Percentiles rank a stretch among this genome's conserved stretches.
These are phyloP conservation scores for Pseudisothecium myosuroides DNA, from an alignment of 225 moss, liverwort and hornwort species.

Conservation along the genomic window DNA sequence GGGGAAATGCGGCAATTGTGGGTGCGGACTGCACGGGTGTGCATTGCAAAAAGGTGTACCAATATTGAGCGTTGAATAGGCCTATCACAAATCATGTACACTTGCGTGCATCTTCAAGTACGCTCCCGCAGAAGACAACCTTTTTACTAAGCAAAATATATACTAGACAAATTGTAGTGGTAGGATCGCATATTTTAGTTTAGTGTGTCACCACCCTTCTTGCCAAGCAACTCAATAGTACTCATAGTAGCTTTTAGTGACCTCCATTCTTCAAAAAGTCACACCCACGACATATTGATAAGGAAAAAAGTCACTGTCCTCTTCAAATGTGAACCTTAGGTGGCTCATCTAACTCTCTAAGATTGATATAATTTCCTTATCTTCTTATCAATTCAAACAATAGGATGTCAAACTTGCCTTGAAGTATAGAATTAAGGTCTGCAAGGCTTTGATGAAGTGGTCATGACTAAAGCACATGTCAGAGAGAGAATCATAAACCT, in stretches of 20 bases:
- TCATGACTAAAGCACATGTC: background rate
- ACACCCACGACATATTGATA: rapidly evolving
- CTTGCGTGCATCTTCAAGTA: background rate
- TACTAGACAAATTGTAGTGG: background rate
- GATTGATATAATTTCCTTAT: background rate
- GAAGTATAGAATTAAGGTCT: background rate
- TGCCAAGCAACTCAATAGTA: background rate
- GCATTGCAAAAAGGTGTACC: rapidly evolving
- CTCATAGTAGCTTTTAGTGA: rapidly evolving
- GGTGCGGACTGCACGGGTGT: background rate
- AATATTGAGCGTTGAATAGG: background rate
- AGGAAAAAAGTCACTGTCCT: background rate
- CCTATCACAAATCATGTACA: rapidly evolving
- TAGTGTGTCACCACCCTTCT: rapidly evolving
- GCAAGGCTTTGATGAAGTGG: background rate
- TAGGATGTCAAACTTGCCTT: background rate
- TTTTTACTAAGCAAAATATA: background rate
- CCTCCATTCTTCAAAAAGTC: background rate
- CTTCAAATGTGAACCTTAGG: background rate
- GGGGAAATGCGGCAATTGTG: background rate
- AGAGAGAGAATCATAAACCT: background rate
- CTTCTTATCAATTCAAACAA: background rate
- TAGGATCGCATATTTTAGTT: background rate
- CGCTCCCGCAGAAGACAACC: rapidly evolving
- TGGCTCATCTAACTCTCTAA: background rate